Percentiles rank a stretch among this genome's conserved stretches.
Evolutionary conservation across 768 basidiomycete genomes (phyloP).

Genomic region (Boletus rubroflammeus): DNA sequence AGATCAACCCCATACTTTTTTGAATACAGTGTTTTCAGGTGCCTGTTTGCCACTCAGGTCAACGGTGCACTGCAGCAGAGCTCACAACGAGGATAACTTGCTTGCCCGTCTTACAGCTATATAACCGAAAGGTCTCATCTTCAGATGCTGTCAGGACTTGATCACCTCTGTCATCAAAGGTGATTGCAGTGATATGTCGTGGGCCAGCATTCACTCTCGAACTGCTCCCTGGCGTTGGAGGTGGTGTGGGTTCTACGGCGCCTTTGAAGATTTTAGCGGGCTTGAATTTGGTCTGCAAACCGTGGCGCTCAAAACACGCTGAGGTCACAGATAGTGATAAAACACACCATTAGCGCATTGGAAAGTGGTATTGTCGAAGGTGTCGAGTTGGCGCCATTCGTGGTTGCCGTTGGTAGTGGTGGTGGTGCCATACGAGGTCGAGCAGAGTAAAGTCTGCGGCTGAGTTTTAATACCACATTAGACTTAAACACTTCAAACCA

Average conservation of each 20-base stretch:
- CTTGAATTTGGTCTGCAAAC: constrained; percentile 65
- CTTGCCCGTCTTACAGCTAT: constrained; percentile 90
- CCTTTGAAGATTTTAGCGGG: constrained; percentile 86
- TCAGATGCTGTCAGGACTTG: constrained; percentile 82
- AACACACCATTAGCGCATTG: constrained; percentile 49
- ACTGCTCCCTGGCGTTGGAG: constrained; percentile 41
- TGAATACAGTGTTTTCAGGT: constrained; percentile 74
- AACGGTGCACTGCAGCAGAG: constrained; percentile 20
- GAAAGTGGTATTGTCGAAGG: constrained; percentile 41
- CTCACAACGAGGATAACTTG: constrained; percentile 48
- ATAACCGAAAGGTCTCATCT: constrained; percentile 89
- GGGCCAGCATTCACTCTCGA: constrained; percentile 41
- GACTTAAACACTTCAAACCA: constrained; percentile 36
- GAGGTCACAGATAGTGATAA: neutral
- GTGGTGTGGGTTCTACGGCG: constrained; percentile 61
- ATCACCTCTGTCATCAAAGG: constrained; percentile 90
- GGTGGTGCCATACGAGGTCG: constrained; percentile 39
- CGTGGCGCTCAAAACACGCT: neutral
- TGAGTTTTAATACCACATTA: constrained; percentile 54
- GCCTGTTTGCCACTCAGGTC: constrained; percentile 44
- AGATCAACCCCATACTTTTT: constrained; percentile 97
- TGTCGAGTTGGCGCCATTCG: constrained; percentile 31
- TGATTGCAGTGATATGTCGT: constrained; percentile 80
- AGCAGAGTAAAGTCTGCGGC: constrained; percentile 28
- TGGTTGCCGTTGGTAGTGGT: constrained; percentile 34